These are phyloP conservation scores for Phellinidium pouzarii DNA, from an alignment of 1,284 basidiomycete species.

Conservation along the genomic window DNA sequence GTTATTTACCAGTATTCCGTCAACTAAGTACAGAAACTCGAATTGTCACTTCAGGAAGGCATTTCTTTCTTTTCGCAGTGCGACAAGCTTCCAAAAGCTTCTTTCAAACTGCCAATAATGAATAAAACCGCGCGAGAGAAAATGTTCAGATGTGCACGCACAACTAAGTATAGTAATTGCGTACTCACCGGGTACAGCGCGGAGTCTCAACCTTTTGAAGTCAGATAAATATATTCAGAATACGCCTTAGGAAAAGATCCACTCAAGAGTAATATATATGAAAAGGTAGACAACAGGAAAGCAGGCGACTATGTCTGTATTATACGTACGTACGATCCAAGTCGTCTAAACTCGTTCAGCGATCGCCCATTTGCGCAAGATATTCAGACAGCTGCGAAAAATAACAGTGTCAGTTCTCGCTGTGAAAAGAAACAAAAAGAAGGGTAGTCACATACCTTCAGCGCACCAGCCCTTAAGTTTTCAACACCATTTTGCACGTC, in stretches of 20 bases:
- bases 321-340: background rate
- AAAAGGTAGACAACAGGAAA: background rate
- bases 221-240: no score
- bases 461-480: slow-evolving; percentile 72
- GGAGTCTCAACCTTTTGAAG: no score
- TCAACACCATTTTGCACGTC: slow-evolving; percentile 88
- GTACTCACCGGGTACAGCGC: no score
- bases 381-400: slow-evolving; percentile 64
- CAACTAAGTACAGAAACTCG: no score
- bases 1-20: no score
- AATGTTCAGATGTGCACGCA: no score
- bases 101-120: no score
- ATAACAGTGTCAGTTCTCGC: slow-evolving; percentile 9
- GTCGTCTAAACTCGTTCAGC: slow-evolving; percentile 24
- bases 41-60: no score
- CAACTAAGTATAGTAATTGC: no score
- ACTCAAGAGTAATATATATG: background rate
- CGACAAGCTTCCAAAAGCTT: no score
- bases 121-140: no score
- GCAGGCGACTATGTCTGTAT: background rate
- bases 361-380: slow-evolving; percentile 68
- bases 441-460: slow-evolving; percentile 58
- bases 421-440: background rate
- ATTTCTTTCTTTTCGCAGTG: no score
- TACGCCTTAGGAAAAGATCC: background rate